Base-by-base conservation (phyloP, 805 yeast genomes). In the Priceomyces castillae region DNA sequence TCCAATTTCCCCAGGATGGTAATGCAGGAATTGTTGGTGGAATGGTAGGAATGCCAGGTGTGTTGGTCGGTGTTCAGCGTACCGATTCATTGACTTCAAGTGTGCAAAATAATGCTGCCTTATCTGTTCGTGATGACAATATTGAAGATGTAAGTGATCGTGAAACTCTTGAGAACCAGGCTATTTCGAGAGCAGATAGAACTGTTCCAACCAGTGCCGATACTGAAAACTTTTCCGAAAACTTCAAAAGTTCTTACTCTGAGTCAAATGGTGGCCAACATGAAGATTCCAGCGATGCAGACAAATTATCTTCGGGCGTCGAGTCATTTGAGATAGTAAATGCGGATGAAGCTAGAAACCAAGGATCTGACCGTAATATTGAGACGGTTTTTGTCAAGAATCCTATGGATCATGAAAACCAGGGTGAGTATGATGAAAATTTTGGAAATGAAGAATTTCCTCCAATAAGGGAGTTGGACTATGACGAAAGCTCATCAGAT, bases 61-160 rank as follows among this genome's bases (percentile, higher is more conserved):
- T 61, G 3, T 57, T 68, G 38, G 67, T 66, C 12, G 73, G 73
- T 7, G 73, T 71, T 4, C 71, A 80, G 74, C 44, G 94, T 54
- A 86, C 95, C 2, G 86, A 83, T 46, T 86, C 96, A 0, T 78
- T 86, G 31, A 86, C 97, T 0, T 89, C 97, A 0, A 86, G 96
- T 35, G 95, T 90, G 26, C 92, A 86, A 54, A 90, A 90, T 65
- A 90, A 92, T 61, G 89, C 97, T 2, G 90, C 97, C 0, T 79
- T 81, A 64, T 86, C 96, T 17, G 95, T 89, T 6, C 81, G 96
- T 47, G 96, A 86, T 49, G 96, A 71, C 47, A 71, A 71, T 43
- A 65, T 71, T 34, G 76, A 69, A 16, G 71, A 65, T 20, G 59
- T 67, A 4, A 70, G 75, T 44, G 75, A 71, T 41, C 65, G 71